Evolutionary conservation across 2,329 filamentous ascomycete species (phyloP).

Genomic region (Claviceps maximensis): DNA sequence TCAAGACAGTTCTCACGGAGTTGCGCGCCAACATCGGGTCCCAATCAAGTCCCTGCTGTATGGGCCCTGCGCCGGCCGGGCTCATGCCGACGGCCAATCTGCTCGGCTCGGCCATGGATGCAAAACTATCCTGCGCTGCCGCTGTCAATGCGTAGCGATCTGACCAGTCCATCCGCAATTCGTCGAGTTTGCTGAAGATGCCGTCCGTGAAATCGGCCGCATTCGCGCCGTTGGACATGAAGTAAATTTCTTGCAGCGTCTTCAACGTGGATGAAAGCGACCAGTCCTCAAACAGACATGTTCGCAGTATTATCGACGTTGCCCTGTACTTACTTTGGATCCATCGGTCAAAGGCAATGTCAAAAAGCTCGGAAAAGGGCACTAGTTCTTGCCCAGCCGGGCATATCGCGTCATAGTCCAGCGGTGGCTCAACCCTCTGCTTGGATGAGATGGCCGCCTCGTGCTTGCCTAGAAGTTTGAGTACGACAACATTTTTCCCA

Average conservation of each 20-base stretch:
- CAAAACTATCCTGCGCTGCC: constrained; percentile 59
- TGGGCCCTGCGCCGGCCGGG: constrained; percentile 13
- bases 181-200: constrained; percentile 65
- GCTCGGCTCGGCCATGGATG: constrained; percentile 41
- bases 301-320: constrained; percentile 52
- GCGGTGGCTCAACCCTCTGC: constrained; percentile 25
- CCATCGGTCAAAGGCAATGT: constrained; percentile 58
- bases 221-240: constrained; percentile 60
- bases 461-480: constrained; percentile 56
- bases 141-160: constrained; percentile 74
- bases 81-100: constrained; percentile 46
- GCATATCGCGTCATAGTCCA: constrained; percentile 48
- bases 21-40: constrained; percentile 34
- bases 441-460: constrained; percentile 19
- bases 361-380: constrained; percentile 65
- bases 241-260: constrained; percentile 58
- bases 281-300: constrained; percentile 54
- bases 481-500: constrained; percentile 76
- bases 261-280: constrained; percentile 52
- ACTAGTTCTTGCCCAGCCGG: constrained; percentile 34
- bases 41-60: constrained; percentile 26
- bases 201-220: constrained; percentile 52
- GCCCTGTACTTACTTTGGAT: constrained; percentile 61
- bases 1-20: constrained; percentile 45
- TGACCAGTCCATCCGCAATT: constrained; percentile 49